Percentiles rank a stretch among this genome's conserved stretches.
Evolutionary conservation across 192 early-diverging fungal genomes (phyloP).

Genomic region (Coemansia sp.): DNA sequence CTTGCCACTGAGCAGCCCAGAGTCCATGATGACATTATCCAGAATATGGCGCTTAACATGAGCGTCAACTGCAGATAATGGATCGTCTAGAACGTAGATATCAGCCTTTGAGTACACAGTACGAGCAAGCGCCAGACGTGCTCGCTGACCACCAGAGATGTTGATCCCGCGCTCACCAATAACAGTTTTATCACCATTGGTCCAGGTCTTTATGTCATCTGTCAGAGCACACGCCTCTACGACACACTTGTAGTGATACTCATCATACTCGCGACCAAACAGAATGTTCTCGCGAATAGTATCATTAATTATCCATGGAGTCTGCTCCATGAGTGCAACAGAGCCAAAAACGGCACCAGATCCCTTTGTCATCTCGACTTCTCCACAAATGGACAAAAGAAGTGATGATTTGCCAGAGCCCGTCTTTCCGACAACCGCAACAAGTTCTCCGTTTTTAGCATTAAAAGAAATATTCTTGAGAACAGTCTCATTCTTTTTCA

Average conservation of each 20-base stretch:
- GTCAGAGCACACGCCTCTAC: conserved; percentile 62
- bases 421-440: too few relatives aligned
- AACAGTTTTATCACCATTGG: conserved; percentile 67
- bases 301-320: too few relatives aligned
- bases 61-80: conserved; percentile 67
- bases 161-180: conserved; percentile 71
- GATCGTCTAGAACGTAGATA: conserved; percentile 71
- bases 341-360: too few relatives aligned
- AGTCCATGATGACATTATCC: conserved; percentile 54
- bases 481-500: conserved; percentile 2
- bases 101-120: conserved; percentile 68
- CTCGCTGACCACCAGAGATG: conserved; percentile 72
- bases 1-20: conserved; percentile 54
- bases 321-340: too few relatives aligned
- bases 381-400: too few relatives aligned
- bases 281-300: too few relatives aligned
- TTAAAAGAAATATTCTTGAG: conserved; percentile 9
- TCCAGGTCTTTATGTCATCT: conserved; percentile 63
- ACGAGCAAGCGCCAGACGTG: too few relatives aligned
- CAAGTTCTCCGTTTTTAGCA: conserved; percentile 54
- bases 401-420: too few relatives aligned
- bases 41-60: conserved; percentile 63
- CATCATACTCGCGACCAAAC: conserved; percentile 68
- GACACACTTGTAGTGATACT: conserved; percentile 58
- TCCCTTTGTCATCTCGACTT: too few relatives aligned